Evolutionary conservation across 2,329 filamentous ascomycete genomes (phyloP), one percentile per base, ranked within the genome.

Genomic region (Arthrobotrys musiformis): DNA sequence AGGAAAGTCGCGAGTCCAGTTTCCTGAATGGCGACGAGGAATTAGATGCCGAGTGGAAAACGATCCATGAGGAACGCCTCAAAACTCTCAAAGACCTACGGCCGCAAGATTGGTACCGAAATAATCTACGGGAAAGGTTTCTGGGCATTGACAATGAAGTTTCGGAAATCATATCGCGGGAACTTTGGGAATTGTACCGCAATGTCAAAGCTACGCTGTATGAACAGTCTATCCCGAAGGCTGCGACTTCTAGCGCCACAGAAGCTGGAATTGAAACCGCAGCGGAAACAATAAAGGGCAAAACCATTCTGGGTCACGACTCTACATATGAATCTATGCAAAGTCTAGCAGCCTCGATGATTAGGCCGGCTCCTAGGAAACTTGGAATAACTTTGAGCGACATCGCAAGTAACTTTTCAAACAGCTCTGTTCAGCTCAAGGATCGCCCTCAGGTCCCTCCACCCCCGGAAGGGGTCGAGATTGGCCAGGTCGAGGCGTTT

Each of bases 31-130:
- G 30, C 2, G 42, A 64, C 4, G 40, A 64, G 4, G 40, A 64
- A 22, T 30, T 15, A 2, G 60, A 64, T n/a, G 9, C n/a, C 11
- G n/a, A 44, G 6, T 44, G 58, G 19, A 44, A 8, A 24, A 26
- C n/a, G 1, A 26, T 19, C 6, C 15, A 46, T 17, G 42, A 46
- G 17, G 17, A 62, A 44, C 19, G 19, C 4, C 33, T 62, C 35
- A 44, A 33, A n/a, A 24, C 8, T 4, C 13, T 50, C 4, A 37
- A 64, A 24, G 61, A 64, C 19, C 19, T 64, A 15, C 50, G 46
- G n/a, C 61, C 61, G 11, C 61, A 64, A n/a, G 61, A 64, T 52
- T 64, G 61, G 61, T 64, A 64, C n/a, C 42, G 26, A 8, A 64
- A 64, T 24, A 44, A 37, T n/a, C 50, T 52, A 11, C 24, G 40